A percentile compares a stretch with the other conserved stretches of the same genome.
These are phyloP conservation scores for Capronia epimyces DNA, from an alignment of 2,329 filamentous ascomycete genomes.

Conservation along the genomic window DNA sequence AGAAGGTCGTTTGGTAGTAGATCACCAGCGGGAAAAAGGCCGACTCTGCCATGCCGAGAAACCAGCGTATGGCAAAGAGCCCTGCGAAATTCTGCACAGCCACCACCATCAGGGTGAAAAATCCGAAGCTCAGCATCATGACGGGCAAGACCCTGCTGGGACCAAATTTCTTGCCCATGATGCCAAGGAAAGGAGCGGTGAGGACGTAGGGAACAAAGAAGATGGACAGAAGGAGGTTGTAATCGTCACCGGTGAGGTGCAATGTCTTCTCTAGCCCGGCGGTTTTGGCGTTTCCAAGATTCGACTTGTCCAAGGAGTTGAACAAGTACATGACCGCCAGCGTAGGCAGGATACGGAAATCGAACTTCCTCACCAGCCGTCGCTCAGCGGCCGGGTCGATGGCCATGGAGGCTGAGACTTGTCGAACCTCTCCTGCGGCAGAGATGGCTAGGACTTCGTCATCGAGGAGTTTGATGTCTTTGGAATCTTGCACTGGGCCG, in stretches of 20 bases:
- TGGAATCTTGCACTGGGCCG: background rate
- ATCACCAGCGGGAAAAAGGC: slow-evolving; percentile 67
- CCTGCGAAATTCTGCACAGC: slow-evolving; percentile 48
- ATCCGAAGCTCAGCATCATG: slow-evolving; percentile 65
- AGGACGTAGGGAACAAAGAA: slow-evolving; percentile 73
- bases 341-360: slow-evolving; percentile 51
- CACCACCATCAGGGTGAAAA: slow-evolving; percentile 54
- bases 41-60: slow-evolving; percentile 62
- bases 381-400: slow-evolving; percentile 46
- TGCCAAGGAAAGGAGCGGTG: slow-evolving; percentile 59
- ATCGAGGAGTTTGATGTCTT: slow-evolving; percentile 18
- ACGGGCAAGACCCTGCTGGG: slow-evolving; percentile 59
- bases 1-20: slow-evolving; percentile 61
- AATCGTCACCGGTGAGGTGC: slow-evolving; percentile 57
- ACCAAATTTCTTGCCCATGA: slow-evolving; percentile 64
- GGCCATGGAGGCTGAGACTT: slow-evolving; percentile 17
- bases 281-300: slow-evolving; percentile 55
- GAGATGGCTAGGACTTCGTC: slow-evolving; percentile 3
- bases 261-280: slow-evolving; percentile 48
- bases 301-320: slow-evolving; percentile 45
- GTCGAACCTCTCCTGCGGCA: slow-evolving; percentile 5
- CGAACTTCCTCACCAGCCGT: slow-evolving; percentile 52
- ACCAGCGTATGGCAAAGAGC: slow-evolving; percentile 63
- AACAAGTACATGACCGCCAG: slow-evolving; percentile 56
- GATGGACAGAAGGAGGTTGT: slow-evolving; percentile 64